phyloP scores from a whole-genome alignment of 2,329 filamentous ascomycete genomes.

The Exophiala spinifera region DNA sequence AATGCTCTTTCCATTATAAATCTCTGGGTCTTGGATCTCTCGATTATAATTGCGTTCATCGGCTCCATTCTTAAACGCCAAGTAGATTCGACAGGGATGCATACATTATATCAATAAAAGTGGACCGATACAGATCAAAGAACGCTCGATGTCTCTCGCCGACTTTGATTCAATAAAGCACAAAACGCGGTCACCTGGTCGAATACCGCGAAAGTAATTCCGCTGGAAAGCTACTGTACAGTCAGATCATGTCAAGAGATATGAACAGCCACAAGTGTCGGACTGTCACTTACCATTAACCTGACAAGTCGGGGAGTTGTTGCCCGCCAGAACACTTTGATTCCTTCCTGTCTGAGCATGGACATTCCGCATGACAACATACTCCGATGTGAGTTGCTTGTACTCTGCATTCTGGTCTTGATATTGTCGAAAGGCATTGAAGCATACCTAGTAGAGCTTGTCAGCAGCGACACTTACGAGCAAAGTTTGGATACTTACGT shows the following conservation, averaged over 20 bases:
- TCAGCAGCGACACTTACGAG: too few species aligned
- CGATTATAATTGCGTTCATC: too few species aligned
- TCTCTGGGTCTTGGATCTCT: too few species aligned
- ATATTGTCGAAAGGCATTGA: constrained; percentile 10
- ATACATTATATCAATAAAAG: neutral
- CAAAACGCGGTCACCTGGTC: neutral
- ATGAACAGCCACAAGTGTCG: neutral
- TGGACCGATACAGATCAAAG: neutral
- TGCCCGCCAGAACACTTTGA: neutral
- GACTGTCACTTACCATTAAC: neutral
- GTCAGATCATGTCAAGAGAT: neutral
- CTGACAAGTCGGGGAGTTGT: constrained; percentile 1
- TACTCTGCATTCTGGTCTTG: constrained; percentile 8
- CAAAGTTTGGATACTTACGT: neutral
- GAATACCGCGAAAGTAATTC: constrained; percentile 2
- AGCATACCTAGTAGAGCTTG: neutral
- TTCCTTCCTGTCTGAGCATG: constrained; percentile 4
- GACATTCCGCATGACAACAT: neutral
- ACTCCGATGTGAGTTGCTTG: neutral
- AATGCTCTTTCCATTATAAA: too few species aligned
- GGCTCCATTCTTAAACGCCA: neutral
- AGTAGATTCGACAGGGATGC: neutral
- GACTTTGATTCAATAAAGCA: neutral
- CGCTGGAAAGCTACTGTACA: neutral
- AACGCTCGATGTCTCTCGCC: neutral